Evolutionary conservation across 2,329 filamentous ascomycete species (phyloP).

Genomic region (Phialocephala sp.): DNA sequence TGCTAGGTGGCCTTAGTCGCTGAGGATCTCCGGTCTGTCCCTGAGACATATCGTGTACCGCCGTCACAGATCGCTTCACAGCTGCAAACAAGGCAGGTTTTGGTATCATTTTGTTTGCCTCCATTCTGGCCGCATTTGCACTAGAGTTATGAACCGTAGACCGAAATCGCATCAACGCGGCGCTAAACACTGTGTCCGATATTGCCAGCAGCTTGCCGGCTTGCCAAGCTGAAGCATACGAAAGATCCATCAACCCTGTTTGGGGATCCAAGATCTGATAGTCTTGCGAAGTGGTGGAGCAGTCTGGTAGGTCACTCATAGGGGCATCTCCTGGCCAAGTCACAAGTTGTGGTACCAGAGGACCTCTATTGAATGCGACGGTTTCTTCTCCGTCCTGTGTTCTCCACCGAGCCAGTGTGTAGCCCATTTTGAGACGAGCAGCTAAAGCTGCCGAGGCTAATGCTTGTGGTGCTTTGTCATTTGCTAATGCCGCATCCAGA

Average conservation of each 20-base stretch:
- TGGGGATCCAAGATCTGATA: slow-evolving; percentile 49
- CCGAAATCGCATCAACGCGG: slow-evolving; percentile 39
- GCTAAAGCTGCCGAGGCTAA: background rate
- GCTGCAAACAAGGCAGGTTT: background rate
- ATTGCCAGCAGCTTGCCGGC: slow-evolving; percentile 49
- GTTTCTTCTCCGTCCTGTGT: slow-evolving; percentile 49
- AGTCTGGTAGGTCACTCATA: slow-evolving; percentile 9
- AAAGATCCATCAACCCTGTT: slow-evolving; percentile 50
- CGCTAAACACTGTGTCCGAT: slow-evolving; percentile 43
- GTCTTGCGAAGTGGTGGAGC: slow-evolving; percentile 45
- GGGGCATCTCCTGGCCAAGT: slow-evolving; percentile 2
- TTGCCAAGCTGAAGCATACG: slow-evolving; percentile 52
- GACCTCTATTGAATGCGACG: slow-evolving; percentile 45
- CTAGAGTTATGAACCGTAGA: slow-evolving; percentile 14
- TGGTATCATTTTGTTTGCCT: background rate
- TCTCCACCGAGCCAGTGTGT: slow-evolving; percentile 45
- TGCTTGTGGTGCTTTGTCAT: background rate
- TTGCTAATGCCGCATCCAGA: background rate
- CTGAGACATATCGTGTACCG: background rate
- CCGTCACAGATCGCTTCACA: background rate
- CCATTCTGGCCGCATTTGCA: slow-evolving; percentile 6
- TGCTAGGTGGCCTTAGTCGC: background rate
- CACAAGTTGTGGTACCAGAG: slow-evolving; percentile 45
- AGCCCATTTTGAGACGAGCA: slow-evolving; percentile 46
- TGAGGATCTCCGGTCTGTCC: background rate